Conservation (phyloP, 192 early-diverging fungal species). For the Phycomyces nitens region DNA sequence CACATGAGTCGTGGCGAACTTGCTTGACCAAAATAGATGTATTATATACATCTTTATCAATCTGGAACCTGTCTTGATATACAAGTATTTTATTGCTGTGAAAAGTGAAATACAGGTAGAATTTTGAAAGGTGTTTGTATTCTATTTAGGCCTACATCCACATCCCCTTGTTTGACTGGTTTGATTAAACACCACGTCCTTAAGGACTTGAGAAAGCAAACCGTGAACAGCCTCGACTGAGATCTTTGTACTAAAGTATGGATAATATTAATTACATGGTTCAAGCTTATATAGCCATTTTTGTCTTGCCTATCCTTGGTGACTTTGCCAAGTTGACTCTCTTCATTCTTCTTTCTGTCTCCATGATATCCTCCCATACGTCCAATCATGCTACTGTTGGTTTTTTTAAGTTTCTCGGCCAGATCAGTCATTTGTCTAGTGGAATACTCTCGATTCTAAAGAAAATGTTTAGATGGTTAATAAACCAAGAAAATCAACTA, state of each 20-base stretch:
- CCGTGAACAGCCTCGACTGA: constrained; percentile 77
- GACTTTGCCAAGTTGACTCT: constrained; percentile 63
- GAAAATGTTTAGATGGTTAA: background rate
- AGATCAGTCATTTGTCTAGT: constrained; percentile 78
- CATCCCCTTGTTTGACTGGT: background rate
- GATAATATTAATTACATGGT: background rate
- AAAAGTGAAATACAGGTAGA: too few species aligned
- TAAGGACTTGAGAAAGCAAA: constrained; percentile 80
- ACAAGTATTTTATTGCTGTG: too few species aligned
- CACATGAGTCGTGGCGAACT: too few species aligned
- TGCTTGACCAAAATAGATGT: too few species aligned
- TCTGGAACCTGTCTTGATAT: too few species aligned
- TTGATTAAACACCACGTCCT: constrained; percentile 73
- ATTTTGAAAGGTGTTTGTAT: too few species aligned
- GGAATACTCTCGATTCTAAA: constrained; percentile 78
- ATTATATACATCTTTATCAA: too few species aligned
- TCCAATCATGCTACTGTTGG: constrained; percentile 54
- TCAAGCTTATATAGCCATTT: background rate
- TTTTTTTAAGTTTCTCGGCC: constrained; percentile 79
- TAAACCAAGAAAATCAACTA: background rate
- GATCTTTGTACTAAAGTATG: constrained; percentile 61
- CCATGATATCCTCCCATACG: constrained; percentile 42
- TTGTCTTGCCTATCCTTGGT: constrained; percentile 64
- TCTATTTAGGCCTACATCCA: too few species aligned
- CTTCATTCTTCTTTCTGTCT: constrained; percentile 52